Conservation (phyloP, 306 rosid genomes). For the Inga oerstediana region DNA sequence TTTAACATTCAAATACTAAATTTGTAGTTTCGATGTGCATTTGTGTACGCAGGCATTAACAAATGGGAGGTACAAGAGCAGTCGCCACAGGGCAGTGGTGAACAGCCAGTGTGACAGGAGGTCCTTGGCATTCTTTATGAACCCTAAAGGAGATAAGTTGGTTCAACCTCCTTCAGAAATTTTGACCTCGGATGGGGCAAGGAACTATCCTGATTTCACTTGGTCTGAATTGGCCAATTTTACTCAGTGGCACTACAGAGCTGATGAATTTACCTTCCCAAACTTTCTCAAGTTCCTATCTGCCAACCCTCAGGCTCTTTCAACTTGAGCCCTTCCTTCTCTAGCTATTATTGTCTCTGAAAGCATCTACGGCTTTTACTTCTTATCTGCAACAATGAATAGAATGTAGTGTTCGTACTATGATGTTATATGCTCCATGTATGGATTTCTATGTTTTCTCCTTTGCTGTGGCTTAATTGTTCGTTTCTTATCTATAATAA, state of each 20-base stretch:
- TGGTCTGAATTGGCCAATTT: slow-evolving; percentile 69
- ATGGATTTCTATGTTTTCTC: too few species aligned
- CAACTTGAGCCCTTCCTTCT: background rate
- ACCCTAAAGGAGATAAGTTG: slow-evolving; percentile 70
- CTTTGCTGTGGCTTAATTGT: too few species aligned
- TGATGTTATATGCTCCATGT: too few species aligned
- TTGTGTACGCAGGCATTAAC: slow-evolving; percentile 47
- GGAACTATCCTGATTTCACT: slow-evolving; percentile 68
- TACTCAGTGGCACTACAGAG: slow-evolving; percentile 70
- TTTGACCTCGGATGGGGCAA: slow-evolving; percentile 42
- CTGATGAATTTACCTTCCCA: slow-evolving; percentile 67
- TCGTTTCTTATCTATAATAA: too few species aligned
- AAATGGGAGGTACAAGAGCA: slow-evolving; percentile 62
- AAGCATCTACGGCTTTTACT: background rate
- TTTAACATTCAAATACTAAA: too few species aligned
- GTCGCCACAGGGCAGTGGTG: slow-evolving; percentile 78
- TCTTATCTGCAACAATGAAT: background rate
- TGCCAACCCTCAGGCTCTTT: slow-evolving; percentile 26
- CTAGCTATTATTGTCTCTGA: background rate
- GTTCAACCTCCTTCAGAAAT: slow-evolving; percentile 66
- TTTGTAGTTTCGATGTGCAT: background rate
- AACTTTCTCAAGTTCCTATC: slow-evolving; percentile 61
- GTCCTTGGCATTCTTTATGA: slow-evolving; percentile 80
- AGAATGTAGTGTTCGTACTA: background rate
- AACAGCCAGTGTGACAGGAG: slow-evolving; percentile 51